Evolutionary conservation across 2,329 filamentous ascomycete species (phyloP), one percentile per base, ranked within the genome.

Genomic region (Sclerotinia sclerotiorum): DNA sequence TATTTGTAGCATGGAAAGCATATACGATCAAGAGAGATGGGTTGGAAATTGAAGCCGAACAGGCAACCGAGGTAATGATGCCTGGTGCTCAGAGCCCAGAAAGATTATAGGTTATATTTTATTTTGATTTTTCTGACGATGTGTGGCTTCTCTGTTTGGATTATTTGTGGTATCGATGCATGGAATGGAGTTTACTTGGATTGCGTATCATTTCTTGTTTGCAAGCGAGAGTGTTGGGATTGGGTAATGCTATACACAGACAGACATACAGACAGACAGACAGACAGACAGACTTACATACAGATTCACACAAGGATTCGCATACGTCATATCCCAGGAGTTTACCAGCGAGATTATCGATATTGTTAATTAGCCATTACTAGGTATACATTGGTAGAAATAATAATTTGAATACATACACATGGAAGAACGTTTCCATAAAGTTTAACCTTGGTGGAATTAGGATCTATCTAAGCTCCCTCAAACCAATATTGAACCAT

Each of bases 1-100:
- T 76, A 0, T 97, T 86, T 78, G 92, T 96, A 1, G 80, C 69
- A 0, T 60, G 70, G 46, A 74, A 70, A 52, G 69, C 73, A 1
- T 75, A 74, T 63, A 79, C 75, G 42, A 80, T 85, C 44, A 76
- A 77, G 69, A 76, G 81, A 49, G 77, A 80, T 58, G 72, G 71
- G 19, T 70, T 84, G 58, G 79, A 80, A 32, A 74, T 77, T 57
- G 82, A 84, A 74, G 82, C 82, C 0, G 81, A 83, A 70, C 75
- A 71, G 60, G 81, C 82, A 2, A 74, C 72, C 7, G 81, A 78
- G 68, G 74, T 72, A 2, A 24, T 72, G 0, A 78, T 78, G 74
- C 77, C 76, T 32, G 76, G 76, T 13, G 72, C 73, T 10, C 35
- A 72, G 52, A 71, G 65, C 69, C 70, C 73, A 1, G 73, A 74